Base-by-base conservation (phyloP, 352 stramenopile species). In the Globisporangium nodosum region DNA sequence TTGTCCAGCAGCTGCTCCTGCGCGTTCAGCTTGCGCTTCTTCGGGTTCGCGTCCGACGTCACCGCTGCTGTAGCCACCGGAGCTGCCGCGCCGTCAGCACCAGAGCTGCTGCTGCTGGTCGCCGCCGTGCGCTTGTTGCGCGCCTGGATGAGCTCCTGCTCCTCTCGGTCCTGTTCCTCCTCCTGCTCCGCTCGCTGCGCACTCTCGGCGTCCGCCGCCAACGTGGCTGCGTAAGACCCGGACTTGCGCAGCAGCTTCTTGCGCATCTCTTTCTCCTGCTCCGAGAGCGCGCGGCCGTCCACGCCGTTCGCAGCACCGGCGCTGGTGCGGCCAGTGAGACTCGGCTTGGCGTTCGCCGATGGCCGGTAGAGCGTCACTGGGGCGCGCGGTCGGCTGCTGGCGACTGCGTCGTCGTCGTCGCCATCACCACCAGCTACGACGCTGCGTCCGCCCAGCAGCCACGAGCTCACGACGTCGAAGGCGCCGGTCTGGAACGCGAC, bases 1-100 rank as follows among this genome's bases (percentile, higher is more conserved):
- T 81, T 80, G 27, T 87, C 80, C 52, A 92, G 64, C 31, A 92
- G 58, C 43, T 88, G 71, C 13, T 92, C 76, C 48, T 92, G 83
- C 15, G 73, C 74, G 9, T 66, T 89, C 33, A 78, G 56, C 58
- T 88, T 87, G 31, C 82, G 77, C 63, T 92, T 92, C 60, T 74
- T 80, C 31, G 33, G 42, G 20, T 49, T 61, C 20, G 18, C 20
- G 3, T 64, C 30, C 18, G 20, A 8, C 9, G 31, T n/a, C 8
- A 13, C 31, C 50, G 30, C 15, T 60, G 5, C 18, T 58, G 39
- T 16, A 56, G 47, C 0, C 3, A 16, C n/a, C 16, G 24, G 3
- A 3, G 40, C 39, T 13, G 2, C 52, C 21, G 0, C 33, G 9
- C 20, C 35, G 5, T 24, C 20, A 21, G 11, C 12, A 9, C 12